Conservation (phyloP, 176 grass and related monocot genomes). For the Musa acuminata region DNA sequence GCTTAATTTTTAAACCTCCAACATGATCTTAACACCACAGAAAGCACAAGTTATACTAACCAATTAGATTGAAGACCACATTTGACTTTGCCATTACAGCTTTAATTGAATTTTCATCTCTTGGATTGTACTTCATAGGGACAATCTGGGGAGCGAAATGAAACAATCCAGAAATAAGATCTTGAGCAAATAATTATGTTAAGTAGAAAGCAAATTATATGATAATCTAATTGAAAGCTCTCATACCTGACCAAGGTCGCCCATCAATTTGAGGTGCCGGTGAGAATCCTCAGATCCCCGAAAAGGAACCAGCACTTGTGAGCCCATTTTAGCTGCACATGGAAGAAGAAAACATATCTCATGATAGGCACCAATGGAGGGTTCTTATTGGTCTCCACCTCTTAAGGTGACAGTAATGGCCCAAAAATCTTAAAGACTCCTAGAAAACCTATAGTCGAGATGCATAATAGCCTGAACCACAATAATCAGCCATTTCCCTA, state of each 20-base stretch:
- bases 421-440: background rate
- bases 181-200: background rate
- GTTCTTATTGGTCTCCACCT: background rate
- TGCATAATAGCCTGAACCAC: no score
- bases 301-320: conserved; percentile 95
- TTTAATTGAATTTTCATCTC: conserved; percentile 86
- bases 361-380: no score
- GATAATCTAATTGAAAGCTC: background rate
- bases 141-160: conserved; percentile 63
- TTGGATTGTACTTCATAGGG: conserved; percentile 85
- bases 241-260: conserved; percentile 81
- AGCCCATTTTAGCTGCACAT: conserved; percentile 88
- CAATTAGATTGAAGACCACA: conserved; percentile 91
- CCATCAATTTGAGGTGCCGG: conserved; percentile 91
- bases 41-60: conserved; percentile 32
- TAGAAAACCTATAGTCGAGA: no score
- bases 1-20: background rate
- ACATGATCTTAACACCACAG: background rate
- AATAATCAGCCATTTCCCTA: no score
- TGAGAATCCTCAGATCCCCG: conserved; percentile 89
- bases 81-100: conserved; percentile 93
- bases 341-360: conserved; percentile 1
- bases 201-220: background rate
- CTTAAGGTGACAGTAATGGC: background rate
- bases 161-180: conserved; percentile 1